Evolutionary conservation across 805 yeast genomes (phyloP).

Genomic region (Starmerella apis): DNA sequence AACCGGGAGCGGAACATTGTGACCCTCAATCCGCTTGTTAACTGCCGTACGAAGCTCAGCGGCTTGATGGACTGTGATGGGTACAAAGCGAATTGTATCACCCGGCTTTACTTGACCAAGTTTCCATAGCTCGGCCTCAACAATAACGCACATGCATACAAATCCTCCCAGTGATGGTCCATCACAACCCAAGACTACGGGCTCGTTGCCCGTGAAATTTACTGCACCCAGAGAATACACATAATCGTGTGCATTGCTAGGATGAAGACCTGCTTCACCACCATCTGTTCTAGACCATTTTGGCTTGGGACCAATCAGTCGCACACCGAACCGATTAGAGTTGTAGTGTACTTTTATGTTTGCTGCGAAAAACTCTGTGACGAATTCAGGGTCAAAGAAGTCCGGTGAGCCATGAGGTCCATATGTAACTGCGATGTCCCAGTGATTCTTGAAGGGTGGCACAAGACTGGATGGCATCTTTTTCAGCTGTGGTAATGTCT

Average conservation of each 20-base stretch:
- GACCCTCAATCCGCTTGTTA: slow-evolving; percentile 37
- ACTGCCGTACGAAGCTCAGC: slow-evolving; percentile 50
- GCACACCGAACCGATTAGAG: slow-evolving; percentile 92
- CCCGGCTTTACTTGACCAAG: slow-evolving; percentile 97
- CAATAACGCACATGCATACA: slow-evolving; percentile 92
- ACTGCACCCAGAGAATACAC: slow-evolving; percentile 94
- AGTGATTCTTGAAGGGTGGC: slow-evolving; percentile 47
- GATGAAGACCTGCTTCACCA: slow-evolving; percentile 97
- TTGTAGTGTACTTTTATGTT: slow-evolving; percentile 95
- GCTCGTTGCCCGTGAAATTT: slow-evolving; percentile 97
- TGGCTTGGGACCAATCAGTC: slow-evolving; percentile 92
- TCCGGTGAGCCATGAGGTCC: slow-evolving; percentile 99
- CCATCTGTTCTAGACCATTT: slow-evolving; percentile 94
- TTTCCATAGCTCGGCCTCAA: slow-evolving; percentile 96
- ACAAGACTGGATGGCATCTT: slow-evolving; percentile 44
- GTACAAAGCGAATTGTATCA: slow-evolving; percentile 69
- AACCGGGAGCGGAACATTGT: slow-evolving; percentile 21
- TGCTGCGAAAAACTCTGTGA: slow-evolving; percentile 60
- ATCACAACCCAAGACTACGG: slow-evolving; percentile 91
- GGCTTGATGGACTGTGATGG: slow-evolving; percentile 62
- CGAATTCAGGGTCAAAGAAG: slow-evolving; percentile 68
- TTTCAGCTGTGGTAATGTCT: slow-evolving; percentile 30
- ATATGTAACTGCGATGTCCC: slow-evolving; percentile 88
- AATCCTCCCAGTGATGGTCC: slow-evolving; percentile 98
- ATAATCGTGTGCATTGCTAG: slow-evolving; percentile 96